Evolutionary conservation across 2,329 filamentous ascomycete genomes (phyloP), one percentile per base, ranked within the genome.

Genomic region (Penicillium sp.): DNA sequence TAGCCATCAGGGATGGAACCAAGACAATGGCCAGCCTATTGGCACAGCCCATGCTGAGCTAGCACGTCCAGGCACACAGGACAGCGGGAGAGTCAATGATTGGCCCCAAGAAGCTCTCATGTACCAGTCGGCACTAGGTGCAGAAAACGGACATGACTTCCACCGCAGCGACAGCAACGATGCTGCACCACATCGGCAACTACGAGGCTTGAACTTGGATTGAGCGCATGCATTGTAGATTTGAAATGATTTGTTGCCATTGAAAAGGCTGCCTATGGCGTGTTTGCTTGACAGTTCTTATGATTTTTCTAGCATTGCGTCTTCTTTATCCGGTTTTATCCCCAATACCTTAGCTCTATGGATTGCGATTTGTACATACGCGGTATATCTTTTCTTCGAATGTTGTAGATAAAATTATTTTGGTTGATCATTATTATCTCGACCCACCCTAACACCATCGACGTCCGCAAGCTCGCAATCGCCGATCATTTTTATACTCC

Each of bases 81-180:
- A 70, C 33, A 70, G 70, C 33, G 62, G 61, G 19, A 15, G 54
- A 2, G 56, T 65, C n/a, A 66, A 70, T 31, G 73, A 77, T 39
- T 78, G 75, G 75, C 71, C 74, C 3, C 74, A 73, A 51, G 75
- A 77, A 62, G 74, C 75, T 27, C 63, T 77, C 25, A 71, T 76
- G 55, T 77, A 77, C 61, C 73, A 76, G 51, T 70, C 67, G 8
- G 61, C 66, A 21, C 59, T 66, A 38, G 66, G 62, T 17, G 60
- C 33, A 52, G 68, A 68, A 42, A 61, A 62, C 44, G 57, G 58
- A 17, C 62, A 66, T 29, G 66, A 61, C 36, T 55, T 62, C 31
- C 63, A 66, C 19, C 53, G 56, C 13, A 53, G 54, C 33, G 66
- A 60, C 41, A 66, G 64, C 48, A 55, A 65, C 25, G 61, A 64